phyloP scores from a whole-genome alignment of 176 grass and related monocot genomes.

The Coix lacrymajobi region DNA sequence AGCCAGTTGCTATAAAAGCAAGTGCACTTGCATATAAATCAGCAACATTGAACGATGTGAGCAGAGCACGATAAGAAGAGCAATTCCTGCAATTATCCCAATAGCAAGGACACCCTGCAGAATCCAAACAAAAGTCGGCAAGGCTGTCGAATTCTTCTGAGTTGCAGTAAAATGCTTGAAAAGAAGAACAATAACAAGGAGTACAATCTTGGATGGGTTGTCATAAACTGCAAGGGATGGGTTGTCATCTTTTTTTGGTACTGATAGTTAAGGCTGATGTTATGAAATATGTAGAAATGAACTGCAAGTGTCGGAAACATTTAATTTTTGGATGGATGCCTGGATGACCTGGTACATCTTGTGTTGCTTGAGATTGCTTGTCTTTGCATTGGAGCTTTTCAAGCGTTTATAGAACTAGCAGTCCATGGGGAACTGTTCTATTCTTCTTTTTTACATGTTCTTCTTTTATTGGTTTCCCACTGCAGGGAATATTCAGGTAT shows the following conservation, averaged over 20 bases:
- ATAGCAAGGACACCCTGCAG: constrained; percentile 79
- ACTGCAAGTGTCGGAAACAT: neutral
- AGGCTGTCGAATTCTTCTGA: constrained; percentile 54
- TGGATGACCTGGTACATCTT: neutral
- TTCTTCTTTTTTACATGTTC: neutral
- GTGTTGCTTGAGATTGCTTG: neutral
- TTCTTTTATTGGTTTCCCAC: neutral
- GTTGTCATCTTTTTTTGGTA: too few species aligned
- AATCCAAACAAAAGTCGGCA: constrained; percentile 69
- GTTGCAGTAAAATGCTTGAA: constrained; percentile 86
- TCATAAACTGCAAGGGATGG: too few species aligned
- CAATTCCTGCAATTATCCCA: constrained; percentile 59
- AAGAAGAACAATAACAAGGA: too few species aligned
- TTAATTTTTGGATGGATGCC: neutral
- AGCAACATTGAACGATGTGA: constrained; percentile 64
- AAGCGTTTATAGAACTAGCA: neutral
- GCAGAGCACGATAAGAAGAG: constrained; percentile 52
- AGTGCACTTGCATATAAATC: constrained; percentile 87
- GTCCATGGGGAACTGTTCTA: neutral
- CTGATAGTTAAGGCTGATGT: neutral
- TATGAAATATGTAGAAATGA: neutral
- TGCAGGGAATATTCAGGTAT: neutral
- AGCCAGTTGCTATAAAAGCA: constrained; percentile 87
- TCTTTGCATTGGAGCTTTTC: neutral
- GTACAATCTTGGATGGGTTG: too few species aligned